Percentiles rank a stretch among this genome's conserved stretches.
Evolutionary conservation across 1,284 basidiomycete genomes (phyloP).

Genomic region (Puccinia polysora): DNA sequence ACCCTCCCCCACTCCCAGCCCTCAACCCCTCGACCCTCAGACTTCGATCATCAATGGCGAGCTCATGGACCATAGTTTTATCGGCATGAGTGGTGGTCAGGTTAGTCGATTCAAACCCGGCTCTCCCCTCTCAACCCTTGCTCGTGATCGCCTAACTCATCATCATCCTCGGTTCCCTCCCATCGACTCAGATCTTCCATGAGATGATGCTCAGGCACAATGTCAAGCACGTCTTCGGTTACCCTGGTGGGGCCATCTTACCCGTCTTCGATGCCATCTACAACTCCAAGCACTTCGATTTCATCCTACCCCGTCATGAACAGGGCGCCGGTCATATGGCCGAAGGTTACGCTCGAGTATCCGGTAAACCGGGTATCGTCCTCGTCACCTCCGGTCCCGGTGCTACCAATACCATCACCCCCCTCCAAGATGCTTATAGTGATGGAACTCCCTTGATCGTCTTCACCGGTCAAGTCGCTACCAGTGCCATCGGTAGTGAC

Average conservation of each 20-base stretch:
- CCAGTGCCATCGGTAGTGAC: slow-evolving; percentile 93
- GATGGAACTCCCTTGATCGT: slow-evolving; percentile 94
- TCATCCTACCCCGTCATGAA: slow-evolving; percentile 91
- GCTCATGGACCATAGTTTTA: slow-evolving; percentile 60
- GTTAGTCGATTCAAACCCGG: too few relatives aligned
- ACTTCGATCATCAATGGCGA: slow-evolving; percentile 44
- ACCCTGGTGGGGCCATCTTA: slow-evolving; percentile 91
- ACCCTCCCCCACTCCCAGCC: slow-evolving; percentile 50
- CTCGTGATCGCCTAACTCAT: too few relatives aligned
- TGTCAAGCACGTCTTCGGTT: slow-evolving; percentile 96
- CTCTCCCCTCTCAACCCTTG: too few relatives aligned
- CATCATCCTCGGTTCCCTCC: too few relatives aligned
- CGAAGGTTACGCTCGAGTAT: slow-evolving; percentile 94
- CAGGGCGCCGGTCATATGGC: slow-evolving; percentile 99
- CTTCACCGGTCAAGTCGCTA: slow-evolving; percentile 95
- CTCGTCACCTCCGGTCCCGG: slow-evolving; percentile 97
- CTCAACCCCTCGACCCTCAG: slow-evolving; percentile 49
- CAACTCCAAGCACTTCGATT: slow-evolving; percentile 91
- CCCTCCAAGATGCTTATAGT: slow-evolving; percentile 94
- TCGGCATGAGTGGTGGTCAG: slow-evolving; percentile 82
- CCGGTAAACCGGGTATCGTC: slow-evolving; percentile 93
- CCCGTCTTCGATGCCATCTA: slow-evolving; percentile 99
- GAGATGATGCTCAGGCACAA: slow-evolving; percentile 98
- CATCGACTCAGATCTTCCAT: slow-evolving; percentile 91
- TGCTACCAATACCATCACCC: slow-evolving; percentile 94